These are phyloP conservation scores for Phytophthora constricta DNA, from an alignment of 352 stramenopile genomes.

Conservation along the genomic window DNA sequence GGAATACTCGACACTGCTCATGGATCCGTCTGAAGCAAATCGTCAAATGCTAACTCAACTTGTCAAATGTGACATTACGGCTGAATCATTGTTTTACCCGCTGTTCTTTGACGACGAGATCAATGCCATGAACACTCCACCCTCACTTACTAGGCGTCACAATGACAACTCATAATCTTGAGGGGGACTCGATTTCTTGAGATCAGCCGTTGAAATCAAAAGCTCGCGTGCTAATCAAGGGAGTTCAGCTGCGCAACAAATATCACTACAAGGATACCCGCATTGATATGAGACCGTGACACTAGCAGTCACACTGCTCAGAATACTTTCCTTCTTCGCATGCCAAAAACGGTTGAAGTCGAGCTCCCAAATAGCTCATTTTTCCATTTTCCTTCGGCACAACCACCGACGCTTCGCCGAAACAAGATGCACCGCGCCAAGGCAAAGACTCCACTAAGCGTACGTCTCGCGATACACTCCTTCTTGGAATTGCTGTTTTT, in stretches of 20 bases:
- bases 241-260: no score
- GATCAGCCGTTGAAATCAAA: no score
- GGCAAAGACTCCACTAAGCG: slow-evolving; percentile 66
- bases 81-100: slow-evolving; percentile 25
- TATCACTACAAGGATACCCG: no score
- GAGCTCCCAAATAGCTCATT: slow-evolving; percentile 24
- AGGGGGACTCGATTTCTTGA: no score
- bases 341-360: slow-evolving; percentile 7
- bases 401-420: slow-evolving; percentile 13
- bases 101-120: slow-evolving; percentile 19
- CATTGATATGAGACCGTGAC: neutral
- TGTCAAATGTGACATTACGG: slow-evolving; percentile 13
- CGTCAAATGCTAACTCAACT: slow-evolving; percentile 3
- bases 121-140: slow-evolving; percentile 23
- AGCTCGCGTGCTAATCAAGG: no score
- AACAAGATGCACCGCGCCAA: slow-evolving; percentile 65
- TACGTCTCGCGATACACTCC: slow-evolving; percentile 24
- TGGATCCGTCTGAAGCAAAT: slow-evolving; percentile 25
- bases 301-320: neutral
- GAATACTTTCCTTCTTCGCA: neutral
- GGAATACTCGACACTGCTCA: slow-evolving; percentile 24
- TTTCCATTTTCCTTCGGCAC: slow-evolving; percentile 8
- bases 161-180: neutral
- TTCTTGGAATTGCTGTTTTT: neutral
- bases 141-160: neutral